Base-by-base conservation (phyloP, 1,284 basidiomycete genomes). In the Ustilago lituana region DNA sequence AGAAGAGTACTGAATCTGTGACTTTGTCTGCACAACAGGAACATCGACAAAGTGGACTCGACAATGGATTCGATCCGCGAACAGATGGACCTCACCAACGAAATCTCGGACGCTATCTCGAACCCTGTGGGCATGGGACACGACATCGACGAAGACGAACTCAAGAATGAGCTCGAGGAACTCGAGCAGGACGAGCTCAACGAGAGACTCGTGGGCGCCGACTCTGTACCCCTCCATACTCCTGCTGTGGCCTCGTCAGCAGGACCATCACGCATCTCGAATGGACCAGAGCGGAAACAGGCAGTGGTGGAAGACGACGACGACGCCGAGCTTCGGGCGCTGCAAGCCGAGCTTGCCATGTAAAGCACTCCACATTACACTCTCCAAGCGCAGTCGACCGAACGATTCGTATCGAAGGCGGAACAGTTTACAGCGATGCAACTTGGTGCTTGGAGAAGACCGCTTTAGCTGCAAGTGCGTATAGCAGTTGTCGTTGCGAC, bases 41-140 rank as follows among this genome's bases (percentile, higher is more conserved):
- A 89, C 71, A 89, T 96, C 74, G 90, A 92, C 78, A 92, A 91
- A 83, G 95, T 98, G 59, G 96, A 98, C 81, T 85, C 88, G 31
- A 93, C 91, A 17, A 98, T 99, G 93, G 87, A 90, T 70, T 86
- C 87, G 57, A 92, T 98, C 75, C 87, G 90, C 56, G 94, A 96
- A 78, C 94, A 98, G 84, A 91, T 93, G 84, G 92, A 94, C 57
- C 86, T 97, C 63, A 94, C 94, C 54, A 91, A 91, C 83, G 96
- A 99, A 85, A 93, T 99, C 65, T 92, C 92, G 53, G 91, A 94
- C n/a, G 89, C 91, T 54, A 94, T 98, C 79, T 92, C 93, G 36
- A 90, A 89, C 81, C 91, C 91, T 22, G 84, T 88, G 36, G 87
- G 88, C 62, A 86, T 87, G 75, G 89, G 88, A 48, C 82, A 86